Percentiles rank a stretch among this genome's conserved stretches.
phyloP scores from a whole-genome alignment of 306 rosid genomes.

The Carpinus fangiana region DNA sequence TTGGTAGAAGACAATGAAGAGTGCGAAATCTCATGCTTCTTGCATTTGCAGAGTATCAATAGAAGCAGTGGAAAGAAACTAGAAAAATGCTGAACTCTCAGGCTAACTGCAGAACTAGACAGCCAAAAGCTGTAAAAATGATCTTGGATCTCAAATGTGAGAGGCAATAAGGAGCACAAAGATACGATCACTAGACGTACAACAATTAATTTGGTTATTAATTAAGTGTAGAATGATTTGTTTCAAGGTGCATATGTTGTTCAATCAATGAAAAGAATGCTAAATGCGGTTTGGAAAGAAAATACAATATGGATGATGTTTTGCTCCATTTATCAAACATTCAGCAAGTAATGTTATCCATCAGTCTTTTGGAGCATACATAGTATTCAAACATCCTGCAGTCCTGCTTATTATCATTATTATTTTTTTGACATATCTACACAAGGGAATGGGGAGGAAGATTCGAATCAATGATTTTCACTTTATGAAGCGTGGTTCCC shows the following conservation, averaged over 20 bases:
- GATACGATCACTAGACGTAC: neutral
- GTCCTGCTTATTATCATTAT: too few relatives aligned
- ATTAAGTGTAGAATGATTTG: neutral
- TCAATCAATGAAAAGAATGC: neutral
- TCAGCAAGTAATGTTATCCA: too few relatives aligned
- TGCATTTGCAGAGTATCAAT: too few relatives aligned
- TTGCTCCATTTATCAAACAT: too few relatives aligned
- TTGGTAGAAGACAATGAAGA: constrained; percentile 49
- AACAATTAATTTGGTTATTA: neutral
- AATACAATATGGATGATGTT: too few relatives aligned
- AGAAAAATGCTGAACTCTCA: neutral
- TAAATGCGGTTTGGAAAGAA: too few relatives aligned
- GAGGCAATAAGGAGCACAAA: neutral
- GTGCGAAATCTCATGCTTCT: neutral
- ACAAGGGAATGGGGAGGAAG: too few relatives aligned
- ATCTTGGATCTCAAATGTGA: neutral
- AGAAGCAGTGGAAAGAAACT: neutral
- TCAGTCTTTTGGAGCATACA: too few relatives aligned
- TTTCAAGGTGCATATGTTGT: neutral
- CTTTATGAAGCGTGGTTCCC: too few relatives aligned
- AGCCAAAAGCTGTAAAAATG: neutral
- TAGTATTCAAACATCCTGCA: too few relatives aligned
- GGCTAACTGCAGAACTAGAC: neutral
- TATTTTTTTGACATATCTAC: too few relatives aligned
- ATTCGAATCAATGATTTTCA: too few relatives aligned